Conservation (phyloP, 2,329 filamentous ascomycete species). For the Tolypocladium endophyticum region DNA sequence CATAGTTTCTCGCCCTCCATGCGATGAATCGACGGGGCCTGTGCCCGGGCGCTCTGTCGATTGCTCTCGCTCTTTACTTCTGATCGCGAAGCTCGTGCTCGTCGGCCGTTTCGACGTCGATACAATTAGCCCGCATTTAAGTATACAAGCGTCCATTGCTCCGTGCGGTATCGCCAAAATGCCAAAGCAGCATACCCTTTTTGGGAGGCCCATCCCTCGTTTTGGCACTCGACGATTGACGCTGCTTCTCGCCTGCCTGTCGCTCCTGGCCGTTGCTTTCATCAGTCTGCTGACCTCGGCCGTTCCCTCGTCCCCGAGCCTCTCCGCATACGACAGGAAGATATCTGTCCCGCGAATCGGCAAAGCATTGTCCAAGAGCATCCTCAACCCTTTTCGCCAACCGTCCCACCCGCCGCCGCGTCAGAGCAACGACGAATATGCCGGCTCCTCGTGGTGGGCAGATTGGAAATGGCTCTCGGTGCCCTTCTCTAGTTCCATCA, state of each 20-base stretch:
- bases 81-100: neutral
- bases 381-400: slow-evolving; percentile 56
- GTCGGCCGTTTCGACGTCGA: neutral
- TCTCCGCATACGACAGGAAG: slow-evolving; percentile 40
- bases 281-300: slow-evolving; percentile 39
- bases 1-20: neutral
- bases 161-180: slow-evolving; percentile 10
- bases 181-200: slow-evolving; percentile 22
- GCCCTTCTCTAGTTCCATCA: slow-evolving; percentile 74
- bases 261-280: slow-evolving; percentile 43
- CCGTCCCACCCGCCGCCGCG: slow-evolving; percentile 61
- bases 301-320: slow-evolving; percentile 35
- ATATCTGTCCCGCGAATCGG: slow-evolving; percentile 34
- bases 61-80: neutral
- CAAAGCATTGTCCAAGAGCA: slow-evolving; percentile 33
- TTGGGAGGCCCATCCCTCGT: slow-evolving; percentile 38
- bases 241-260: slow-evolving; percentile 37
- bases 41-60: neutral
- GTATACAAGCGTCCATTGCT: neutral
- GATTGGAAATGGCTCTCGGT: slow-evolving; percentile 80
- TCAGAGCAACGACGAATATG: slow-evolving; percentile 68
- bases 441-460: slow-evolving; percentile 73
- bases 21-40: neutral
- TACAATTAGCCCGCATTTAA: neutral
- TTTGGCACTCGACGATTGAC: slow-evolving; percentile 42